Base-by-base conservation (phyloP, 345 rosid species). In the Psidium guajava region DNA sequence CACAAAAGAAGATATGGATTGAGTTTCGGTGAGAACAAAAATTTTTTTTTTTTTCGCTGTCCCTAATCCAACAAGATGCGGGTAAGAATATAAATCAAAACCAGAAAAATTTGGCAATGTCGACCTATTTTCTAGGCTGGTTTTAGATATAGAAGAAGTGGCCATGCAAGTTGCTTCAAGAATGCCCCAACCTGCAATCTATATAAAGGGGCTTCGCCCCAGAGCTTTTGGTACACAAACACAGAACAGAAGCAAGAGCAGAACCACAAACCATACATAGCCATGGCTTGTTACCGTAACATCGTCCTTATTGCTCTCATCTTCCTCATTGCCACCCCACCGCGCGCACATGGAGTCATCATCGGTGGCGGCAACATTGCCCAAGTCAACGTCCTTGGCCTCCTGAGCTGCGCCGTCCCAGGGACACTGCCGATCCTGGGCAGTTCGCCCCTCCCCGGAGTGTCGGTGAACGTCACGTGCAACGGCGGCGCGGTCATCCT, bases 281-380 rank as follows among this genome's bases (percentile, higher is more conserved):
- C 27, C 36, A 81, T 47, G 54, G 54, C 82, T 44, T 81, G 54
- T 88, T 94, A 97, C 28, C 94, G 91, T 69, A 95, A 91, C 81
- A 81, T 93, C 44, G 91, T 91, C 91, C 93, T 95, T 50, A 86
- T 86, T 0, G 88, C 90, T 86, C 94, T 96, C 91, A 92, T 94
- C 87, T 85, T 86, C 83, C 90, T 82, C 84, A 84, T 86, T 36
- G 54, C 54, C 54, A 55, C 49, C 47, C 90, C 40, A 64, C 87
- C 77, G 51, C 92, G 87, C 32, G 91, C 85, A 16, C 87, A 84
- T 5, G 96, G 57, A 53, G 95, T 84, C 20, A 92, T 92, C 40
- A 94, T 91, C 94, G 91, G 93, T 94, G 91, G 92, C 87, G 87
- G 36, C 36, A 36, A 91, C 84, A 91, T 86, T 52, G 82, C 56